Evolutionary conservation across 768 basidiomycete species (phyloP).

Genomic region (Russula griseocarnosa): DNA sequence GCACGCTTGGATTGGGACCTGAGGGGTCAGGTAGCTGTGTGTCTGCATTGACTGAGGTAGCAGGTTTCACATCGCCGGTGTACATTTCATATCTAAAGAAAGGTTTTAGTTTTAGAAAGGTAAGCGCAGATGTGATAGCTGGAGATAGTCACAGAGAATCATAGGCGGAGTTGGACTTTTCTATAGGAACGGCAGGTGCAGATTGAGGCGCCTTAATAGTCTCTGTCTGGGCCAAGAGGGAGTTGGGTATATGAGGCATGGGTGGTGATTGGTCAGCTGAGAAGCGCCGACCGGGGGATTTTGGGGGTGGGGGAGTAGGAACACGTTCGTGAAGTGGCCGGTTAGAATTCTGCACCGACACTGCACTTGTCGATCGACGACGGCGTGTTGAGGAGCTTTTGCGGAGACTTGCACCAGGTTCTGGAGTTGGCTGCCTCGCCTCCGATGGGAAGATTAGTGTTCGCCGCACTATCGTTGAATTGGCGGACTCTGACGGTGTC

Average conservation of each 20-base stretch:
- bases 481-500: slow-evolving; percentile 20
- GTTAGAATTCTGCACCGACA: slow-evolving; percentile 53
- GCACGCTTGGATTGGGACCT: slow-evolving; percentile 30
- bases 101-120: slow-evolving; percentile 19
- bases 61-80: slow-evolving; percentile 50
- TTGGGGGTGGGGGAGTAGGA: slow-evolving; percentile 82
- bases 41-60: slow-evolving; percentile 38
- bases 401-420: slow-evolving; percentile 38
- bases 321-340: slow-evolving; percentile 77
- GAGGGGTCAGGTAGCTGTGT: slow-evolving; percentile 31
- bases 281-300: slow-evolving; percentile 55
- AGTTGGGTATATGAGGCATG: slow-evolving; percentile 57
- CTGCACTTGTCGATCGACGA: slow-evolving; percentile 59
- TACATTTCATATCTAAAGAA: slow-evolving; percentile 75
- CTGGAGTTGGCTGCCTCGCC: slow-evolving; percentile 50
- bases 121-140: slow-evolving; percentile 22
- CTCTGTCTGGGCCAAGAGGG: slow-evolving; percentile 43
- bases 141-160: slow-evolving; percentile 66
- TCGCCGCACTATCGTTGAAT: slow-evolving; percentile 56
- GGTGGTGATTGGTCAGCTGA: slow-evolving; percentile 66
- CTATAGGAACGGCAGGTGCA: slow-evolving; percentile 42
- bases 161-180: slow-evolving; percentile 67
- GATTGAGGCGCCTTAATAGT: slow-evolving; percentile 37
- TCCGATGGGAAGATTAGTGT: slow-evolving; percentile 80
- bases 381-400: slow-evolving; percentile 42